Evolutionary conservation across 1,284 basidiomycete species (phyloP), one percentile per base, ranked within the genome.

Genomic region (Rhodotorula sp.): DNA sequence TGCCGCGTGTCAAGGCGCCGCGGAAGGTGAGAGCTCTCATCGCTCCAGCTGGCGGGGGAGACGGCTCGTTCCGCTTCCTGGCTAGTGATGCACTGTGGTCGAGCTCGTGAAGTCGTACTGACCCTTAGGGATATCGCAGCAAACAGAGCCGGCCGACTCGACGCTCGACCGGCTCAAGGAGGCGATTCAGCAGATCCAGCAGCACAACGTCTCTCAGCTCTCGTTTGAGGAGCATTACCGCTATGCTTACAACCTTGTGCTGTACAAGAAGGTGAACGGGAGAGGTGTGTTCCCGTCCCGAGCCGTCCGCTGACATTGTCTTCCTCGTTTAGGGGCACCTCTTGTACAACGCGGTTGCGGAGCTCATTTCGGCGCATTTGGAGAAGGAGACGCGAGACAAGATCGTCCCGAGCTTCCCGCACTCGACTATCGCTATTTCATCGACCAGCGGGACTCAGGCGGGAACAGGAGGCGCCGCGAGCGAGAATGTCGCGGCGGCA

Each of bases 121-220:
- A 32, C 39, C 4, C 30, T 13, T 27, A 0, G 3, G 13, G 11
- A 13, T 10, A 47, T 20, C 54, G 19, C 71, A 68, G 67, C 64
- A 61, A 34, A 27, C 59, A 4, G 67, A 66, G 47, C 71, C 67
- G 5, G 34, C 62, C 15, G 67, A 66, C 44, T 44, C 60, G 46
- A 75, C 71, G 58, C 94, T 92, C 91, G 78, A 84, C 29, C 85
- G 86, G 73, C 83, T 96, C 22, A 85, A 89, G 27, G 83, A 84
- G 66, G 97, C 97, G 74, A 94, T 99, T 76, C 86, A 87, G 67
- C 92, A 97, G 83, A 99, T 99, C 67, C 92, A 96, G 80, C 90
- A 92, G 76, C 92, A 96, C 82, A 92, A 96, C 81, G 92, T 93
- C 11, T 88, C 88, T 66, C 90, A 89, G 78, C 87, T 99, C 39